Evolutionary conservation across 2,329 filamentous ascomycete species (phyloP), one percentile per base, ranked within the genome.

Genomic region (Beauveria australis): DNA sequence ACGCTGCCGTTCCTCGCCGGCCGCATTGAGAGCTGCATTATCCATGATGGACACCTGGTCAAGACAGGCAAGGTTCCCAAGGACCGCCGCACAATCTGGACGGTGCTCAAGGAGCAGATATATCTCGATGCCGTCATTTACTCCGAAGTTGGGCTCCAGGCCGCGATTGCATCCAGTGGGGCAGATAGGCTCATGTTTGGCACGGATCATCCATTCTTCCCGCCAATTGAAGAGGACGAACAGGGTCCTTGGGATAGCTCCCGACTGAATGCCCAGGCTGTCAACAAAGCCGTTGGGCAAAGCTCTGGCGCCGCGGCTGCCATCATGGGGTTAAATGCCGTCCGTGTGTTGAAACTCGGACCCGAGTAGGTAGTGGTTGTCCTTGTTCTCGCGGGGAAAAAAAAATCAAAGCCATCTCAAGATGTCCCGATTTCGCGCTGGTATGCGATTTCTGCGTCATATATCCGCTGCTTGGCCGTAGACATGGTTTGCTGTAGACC

Each of bases 61-160:
- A 77, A 79, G 1, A 81, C 86, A 63, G 87, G 86, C 10, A 84
- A 81, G 68, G 75, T 79, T 1, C 73, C 77, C 14, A 69, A 74
- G 22, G 67, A 64, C 3, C 74, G 86, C 62, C 68, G 82, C 70
- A 79, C 78, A 19, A 69, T 81, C 61, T 86, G 78, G 84, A 74
- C 79, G 76, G 79, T 77, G 19, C 76, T 88, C 41, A 77, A 76
- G 66, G 86, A 85, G 64, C 94, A 96, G 75, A 83, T 96, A 51
- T 94, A 92, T 70, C 81, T 97, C 1, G 92, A 96, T 74, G 91
- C 91, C 0, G 92, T 96, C 16, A 83, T 95, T 7, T 92, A 94
- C 72, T 89, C 87, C 0, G 84, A 88, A 52, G 84, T 90, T 10
- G 89, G 88, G 0, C 72, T 92, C 61, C 85, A 82, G 66, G 88